Evolutionary conservation across 257 asterid genomes (phyloP), one percentile per base, ranked within the genome.

Genomic region (Galeopsis tetrahit): DNA sequence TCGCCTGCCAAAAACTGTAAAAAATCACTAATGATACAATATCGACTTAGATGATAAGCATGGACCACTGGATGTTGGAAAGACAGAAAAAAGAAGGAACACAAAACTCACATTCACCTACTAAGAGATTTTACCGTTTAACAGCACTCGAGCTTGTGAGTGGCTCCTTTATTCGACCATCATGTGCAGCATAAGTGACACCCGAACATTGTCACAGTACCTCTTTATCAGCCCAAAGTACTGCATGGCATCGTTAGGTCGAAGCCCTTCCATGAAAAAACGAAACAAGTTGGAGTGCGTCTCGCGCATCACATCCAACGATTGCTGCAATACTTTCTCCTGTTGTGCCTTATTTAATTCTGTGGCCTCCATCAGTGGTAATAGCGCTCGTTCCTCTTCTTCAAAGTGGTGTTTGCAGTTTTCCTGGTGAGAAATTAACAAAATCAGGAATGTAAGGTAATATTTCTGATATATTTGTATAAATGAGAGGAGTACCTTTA

Each of bases 361-460:
- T 3, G 93, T 74, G 38, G 99, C 99, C 83, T 95, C 98, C 96
- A 95, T 87, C 31, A 92, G 66, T 0, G 99, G 96, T 81, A 95
- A 63, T 28, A 95, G 92, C 77, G 88, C 95, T 49, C 82, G 85
- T 75, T 95, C 99, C 71, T 95, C 99, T 69, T 82, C 92, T 58
- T 90, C 91, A 40, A 95, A 95, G 80, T 92, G 99, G 40, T 86
- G 78, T 69, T 82, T 84, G 82, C 96, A 85, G 65, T 87, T 87
- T 33, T 83, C 91, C 99, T 94, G 88, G 31, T 38, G 31, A 40
- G 1, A 66, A 32, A 55, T n/a, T 43, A 35, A 13, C 21, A 63
- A 10, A 62, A 66, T 44, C 72, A 74, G 42, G 7, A 68, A 46
- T 52, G 2, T 52, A 15, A 3, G 53, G 17, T 66, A 43, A 51